Base-by-base conservation (phyloP, 2,329 filamentous ascomycete genomes). In the Colletotrichum sp. region DNA sequence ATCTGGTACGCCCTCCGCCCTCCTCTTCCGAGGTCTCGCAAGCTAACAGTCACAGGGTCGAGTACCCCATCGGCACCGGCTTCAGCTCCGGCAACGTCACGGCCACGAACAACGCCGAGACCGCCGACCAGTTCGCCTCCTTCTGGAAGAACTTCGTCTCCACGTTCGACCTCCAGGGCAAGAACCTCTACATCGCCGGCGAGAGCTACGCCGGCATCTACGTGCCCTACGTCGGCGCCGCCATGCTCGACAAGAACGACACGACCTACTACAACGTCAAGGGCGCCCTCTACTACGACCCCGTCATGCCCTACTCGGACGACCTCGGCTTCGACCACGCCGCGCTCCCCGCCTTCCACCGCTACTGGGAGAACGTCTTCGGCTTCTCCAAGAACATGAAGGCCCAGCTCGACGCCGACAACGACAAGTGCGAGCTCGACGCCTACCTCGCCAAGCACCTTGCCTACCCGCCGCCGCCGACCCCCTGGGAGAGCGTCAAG, bases 191-290 rank as follows among this genome's bases (percentile, higher is more conserved):
- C 84, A 90, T 99, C 79, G 95, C 96, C 3, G 97, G 98, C 80
- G 97, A 99, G 87, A 99, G 96, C 1, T 99, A 96, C 83, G 97
- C 97, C 6, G 97, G 97, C 52, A 96, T 99, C 83, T 94, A 99
- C 85, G 98, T 99, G 76, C 97, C 97, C 2, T 98, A 99, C 84
- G 97, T 99, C 78, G 95, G 96, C 18, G 93, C 93, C 81, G 94
- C 94, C 26, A 98, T 99, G 72, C 89, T 98, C 73, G 93, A 96
- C 60, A 95, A 95, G 76, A 99, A 99, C 87, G 93, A 94, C 83
- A 90, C 87, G 6, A 86, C 85, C 12, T 93, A 95, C 84, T 96
- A 91, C 83, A 90, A 96, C 81, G 83, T 96, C 9, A 87, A 90
- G 49, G 93, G 91, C 4, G 88, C 89, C 8, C 88, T 93, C 21